Percentiles rank a stretch among this genome's conserved stretches.
phyloP scores from a whole-genome alignment of 1,139 yeast genomes.

The Kodamaea plutei region DNA sequence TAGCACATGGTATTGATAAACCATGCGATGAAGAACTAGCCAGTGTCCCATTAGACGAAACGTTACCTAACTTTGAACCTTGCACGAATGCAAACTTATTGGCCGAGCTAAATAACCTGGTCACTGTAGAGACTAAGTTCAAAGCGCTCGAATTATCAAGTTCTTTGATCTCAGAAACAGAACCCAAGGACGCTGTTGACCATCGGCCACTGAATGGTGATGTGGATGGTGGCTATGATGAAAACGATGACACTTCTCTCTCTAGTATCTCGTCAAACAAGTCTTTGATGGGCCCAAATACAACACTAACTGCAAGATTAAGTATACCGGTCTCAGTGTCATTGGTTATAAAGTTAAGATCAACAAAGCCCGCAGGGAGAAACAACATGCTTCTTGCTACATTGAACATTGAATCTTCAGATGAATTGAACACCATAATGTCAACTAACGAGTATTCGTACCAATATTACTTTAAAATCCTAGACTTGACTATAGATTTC shows the following conservation, averaged over 20 bases:
- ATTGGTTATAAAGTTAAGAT: constrained; percentile 52
- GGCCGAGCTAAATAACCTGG: constrained; percentile 22
- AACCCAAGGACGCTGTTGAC: too few relatives aligned
- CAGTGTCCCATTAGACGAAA: constrained; percentile 6
- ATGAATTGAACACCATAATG: constrained; percentile 28
- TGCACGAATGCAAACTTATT: constrained; percentile 19
- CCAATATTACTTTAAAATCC: constrained; percentile 33
- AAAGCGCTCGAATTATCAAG: constrained; percentile 8
- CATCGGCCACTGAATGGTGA: too few relatives aligned
- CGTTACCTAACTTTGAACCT: constrained; percentile 21
- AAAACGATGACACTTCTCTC: background rate
- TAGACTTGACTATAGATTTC: constrained; percentile 40
- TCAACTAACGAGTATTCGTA: constrained; percentile 7
- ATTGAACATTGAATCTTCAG: constrained; percentile 53
- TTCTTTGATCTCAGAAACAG: constrained; percentile 4
- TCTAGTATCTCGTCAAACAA: background rate
- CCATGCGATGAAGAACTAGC: too few relatives aligned
- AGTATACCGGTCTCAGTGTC: constrained; percentile 44
- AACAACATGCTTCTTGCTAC: constrained; percentile 50
- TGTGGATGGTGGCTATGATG: background rate
- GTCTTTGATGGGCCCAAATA: too few relatives aligned
- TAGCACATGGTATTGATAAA: too few relatives aligned
- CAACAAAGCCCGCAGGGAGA: constrained; percentile 55
- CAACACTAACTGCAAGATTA: constrained; percentile 10
- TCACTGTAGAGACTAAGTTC: constrained; percentile 2